Conservation (phyloP, 768 basidiomycete genomes). For the Leccinum barrowsii region DNA sequence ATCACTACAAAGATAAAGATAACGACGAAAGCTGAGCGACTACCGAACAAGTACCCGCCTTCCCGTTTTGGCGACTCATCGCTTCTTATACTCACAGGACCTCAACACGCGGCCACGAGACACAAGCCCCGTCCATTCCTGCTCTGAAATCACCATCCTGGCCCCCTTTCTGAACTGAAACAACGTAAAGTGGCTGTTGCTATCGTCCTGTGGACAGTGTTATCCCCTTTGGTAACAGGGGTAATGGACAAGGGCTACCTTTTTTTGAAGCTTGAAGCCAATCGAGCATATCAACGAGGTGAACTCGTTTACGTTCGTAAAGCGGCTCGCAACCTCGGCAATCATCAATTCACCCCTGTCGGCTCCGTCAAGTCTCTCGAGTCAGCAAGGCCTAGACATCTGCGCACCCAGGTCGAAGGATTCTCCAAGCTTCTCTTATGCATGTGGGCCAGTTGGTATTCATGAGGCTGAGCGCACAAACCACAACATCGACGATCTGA, state of each 20-base stretch:
- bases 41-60: not conserved
- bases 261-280: slow-evolving; percentile 70
- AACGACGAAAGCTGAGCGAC: not conserved
- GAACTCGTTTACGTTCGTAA: slow-evolving; percentile 67
- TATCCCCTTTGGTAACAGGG: not conserved
- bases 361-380: slow-evolving; percentile 7
- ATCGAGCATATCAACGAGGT: slow-evolving; percentile 55
- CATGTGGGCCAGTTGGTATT: slow-evolving; percentile 94
- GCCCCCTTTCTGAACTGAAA: slow-evolving; percentile 74
- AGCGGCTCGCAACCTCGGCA: slow-evolving; percentile 87
- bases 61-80: slow-evolving; percentile 37
- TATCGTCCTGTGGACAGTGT: slow-evolving; percentile 54
- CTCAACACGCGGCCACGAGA: slow-evolving; percentile 60
- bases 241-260: slow-evolving; percentile 41
- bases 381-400: not conserved
- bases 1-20: slow-evolving; percentile 17
- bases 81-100: slow-evolving; percentile 90
- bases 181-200: slow-evolving; percentile 81
- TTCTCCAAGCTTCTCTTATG: slow-evolving; percentile 84
- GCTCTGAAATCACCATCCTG: slow-evolving; percentile 43
- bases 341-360: slow-evolving; percentile 77
- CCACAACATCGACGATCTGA: slow-evolving; percentile 84
- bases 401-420: slow-evolving; percentile 77
- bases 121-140: slow-evolving; percentile 58
- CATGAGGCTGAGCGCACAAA: slow-evolving; percentile 96